These are phyloP conservation scores for Cutaneotrichosporon cavernicola DNA, from an alignment of 1,284 basidiomycete species.

Conservation along the genomic window DNA sequence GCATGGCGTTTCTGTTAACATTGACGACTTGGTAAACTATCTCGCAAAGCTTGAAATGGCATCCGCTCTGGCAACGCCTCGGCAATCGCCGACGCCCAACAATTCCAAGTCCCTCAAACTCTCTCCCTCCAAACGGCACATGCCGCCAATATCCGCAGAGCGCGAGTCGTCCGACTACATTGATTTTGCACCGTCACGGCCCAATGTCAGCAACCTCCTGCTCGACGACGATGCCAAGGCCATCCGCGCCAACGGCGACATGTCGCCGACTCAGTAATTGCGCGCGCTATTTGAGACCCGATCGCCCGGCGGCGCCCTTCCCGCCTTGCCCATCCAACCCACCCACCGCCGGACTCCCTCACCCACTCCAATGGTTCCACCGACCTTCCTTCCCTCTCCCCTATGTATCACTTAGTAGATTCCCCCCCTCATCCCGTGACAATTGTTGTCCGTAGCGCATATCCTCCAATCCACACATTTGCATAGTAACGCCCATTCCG, in stretches of 20 bases:
- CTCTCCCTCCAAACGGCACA: not conserved
- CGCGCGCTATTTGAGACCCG: not conserved
- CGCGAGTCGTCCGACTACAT: conserved; percentile 11
- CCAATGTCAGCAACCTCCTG: conserved; percentile 19
- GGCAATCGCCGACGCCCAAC: not conserved
- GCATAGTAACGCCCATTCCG: not conserved
- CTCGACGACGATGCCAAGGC: conserved; percentile 1
- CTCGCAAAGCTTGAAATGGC: conserved; percentile 21
- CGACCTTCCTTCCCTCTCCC: not conserved
- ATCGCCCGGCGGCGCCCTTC: not conserved
- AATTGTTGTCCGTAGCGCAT: conserved; percentile 6
- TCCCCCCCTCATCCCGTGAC: not conserved
- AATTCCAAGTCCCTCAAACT: conserved; percentile 5
- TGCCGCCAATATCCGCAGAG: not conserved
- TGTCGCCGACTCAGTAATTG: not conserved
- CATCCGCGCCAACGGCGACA: not conserved
- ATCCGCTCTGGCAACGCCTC: conserved; percentile 1
- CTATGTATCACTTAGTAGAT: conserved; percentile 9
- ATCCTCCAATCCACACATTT: not conserved
- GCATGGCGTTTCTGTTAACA: conserved; percentile 15
- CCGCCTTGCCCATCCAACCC: not conserved
- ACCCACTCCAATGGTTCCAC: not conserved
- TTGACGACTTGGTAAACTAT: conserved; percentile 20
- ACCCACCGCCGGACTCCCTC: not conserved
- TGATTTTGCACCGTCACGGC: conserved; percentile 22